These are phyloP conservation scores for Zygnema cylindricum DNA, from an alignment of 139 green algal genomes.

Conservation along the genomic window DNA sequence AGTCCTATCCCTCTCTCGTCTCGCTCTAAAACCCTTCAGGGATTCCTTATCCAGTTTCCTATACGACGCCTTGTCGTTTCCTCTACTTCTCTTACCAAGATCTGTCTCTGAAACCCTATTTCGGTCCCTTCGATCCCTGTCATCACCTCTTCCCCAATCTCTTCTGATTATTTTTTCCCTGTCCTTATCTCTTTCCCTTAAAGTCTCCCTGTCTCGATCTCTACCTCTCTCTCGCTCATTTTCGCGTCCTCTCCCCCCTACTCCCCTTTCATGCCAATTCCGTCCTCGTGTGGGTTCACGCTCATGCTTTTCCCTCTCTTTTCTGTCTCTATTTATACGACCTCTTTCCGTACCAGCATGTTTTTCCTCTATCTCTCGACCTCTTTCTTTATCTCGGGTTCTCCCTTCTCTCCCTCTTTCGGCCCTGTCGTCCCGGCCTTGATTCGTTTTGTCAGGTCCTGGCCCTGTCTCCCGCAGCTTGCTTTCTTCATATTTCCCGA, in stretches of 20 bases:
- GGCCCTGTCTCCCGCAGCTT: neutral
- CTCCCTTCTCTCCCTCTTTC: slow-evolving; percentile 22
- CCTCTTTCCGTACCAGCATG: slow-evolving; percentile 22
- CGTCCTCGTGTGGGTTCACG: slow-evolving; percentile 1
- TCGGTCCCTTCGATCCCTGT: slow-evolving; percentile 8
- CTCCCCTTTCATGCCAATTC: neutral
- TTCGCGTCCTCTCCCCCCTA: slow-evolving; percentile 17
- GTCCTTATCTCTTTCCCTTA: slow-evolving; percentile 2
- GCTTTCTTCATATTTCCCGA: slow-evolving; percentile 11
- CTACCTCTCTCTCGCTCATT: slow-evolving; percentile 11
- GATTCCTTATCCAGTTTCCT: slow-evolving; percentile 9
- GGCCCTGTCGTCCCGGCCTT: slow-evolving; percentile 20
- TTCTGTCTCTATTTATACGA: slow-evolving; percentile 17
- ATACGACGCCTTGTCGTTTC: slow-evolving; percentile 7
- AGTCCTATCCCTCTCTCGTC: neutral
- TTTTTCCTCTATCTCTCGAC: slow-evolving; percentile 14
- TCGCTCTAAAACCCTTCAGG: slow-evolving; percentile 13
- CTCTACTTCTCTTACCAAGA: neutral
- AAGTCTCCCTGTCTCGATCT: neutral
- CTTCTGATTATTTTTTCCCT: neutral
- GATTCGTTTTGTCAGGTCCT: neutral
- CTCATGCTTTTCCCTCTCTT: slow-evolving; percentile 6
- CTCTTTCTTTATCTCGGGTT: slow-evolving; percentile 20
- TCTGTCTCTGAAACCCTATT: neutral
- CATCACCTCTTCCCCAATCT: slow-evolving; percentile 3